These are phyloP conservation scores for Trypanosoma conorhini DNA, from an alignment of 208 protist genomes.

Conservation along the genomic window DNA sequence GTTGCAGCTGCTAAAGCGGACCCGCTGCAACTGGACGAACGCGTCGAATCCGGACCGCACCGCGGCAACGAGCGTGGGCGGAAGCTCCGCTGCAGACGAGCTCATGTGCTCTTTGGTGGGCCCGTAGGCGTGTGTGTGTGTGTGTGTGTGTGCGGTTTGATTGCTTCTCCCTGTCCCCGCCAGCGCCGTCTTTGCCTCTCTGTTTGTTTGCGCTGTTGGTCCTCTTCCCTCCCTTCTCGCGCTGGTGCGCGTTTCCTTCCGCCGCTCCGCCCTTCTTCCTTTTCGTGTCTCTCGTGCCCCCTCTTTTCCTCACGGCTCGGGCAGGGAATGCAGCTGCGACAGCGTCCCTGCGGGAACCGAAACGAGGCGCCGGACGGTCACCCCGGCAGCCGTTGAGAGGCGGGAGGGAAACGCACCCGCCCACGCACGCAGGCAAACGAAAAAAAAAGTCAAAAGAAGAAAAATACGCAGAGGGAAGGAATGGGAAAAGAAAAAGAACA, in stretches of 20 bases:
- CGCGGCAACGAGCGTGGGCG: slow-evolving; percentile 23
- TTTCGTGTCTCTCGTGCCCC: neutral
- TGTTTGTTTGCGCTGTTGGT: neutral
- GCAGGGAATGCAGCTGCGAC: neutral
- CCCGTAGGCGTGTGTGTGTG: neutral
- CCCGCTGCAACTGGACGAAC: slow-evolving; percentile 32
- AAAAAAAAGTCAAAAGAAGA: slow-evolving; percentile 2
- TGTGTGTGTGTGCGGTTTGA: neutral
- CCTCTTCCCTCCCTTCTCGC: neutral
- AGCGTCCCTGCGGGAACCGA: neutral
- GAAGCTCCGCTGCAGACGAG: slow-evolving; percentile 11
- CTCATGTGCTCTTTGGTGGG: neutral
- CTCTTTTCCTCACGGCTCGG: neutral
- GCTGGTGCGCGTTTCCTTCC: too few species aligned
- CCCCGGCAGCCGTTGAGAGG: neutral
- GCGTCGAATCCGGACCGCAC: slow-evolving; percentile 36
- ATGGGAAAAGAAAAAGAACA: neutral
- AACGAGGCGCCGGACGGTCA: neutral
- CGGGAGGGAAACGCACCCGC: neutral
- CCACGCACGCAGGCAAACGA: neutral
- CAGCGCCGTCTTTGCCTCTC: neutral
- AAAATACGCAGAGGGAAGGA: neutral
- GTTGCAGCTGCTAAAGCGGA: slow-evolving; percentile 22
- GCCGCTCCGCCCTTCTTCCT: neutral
- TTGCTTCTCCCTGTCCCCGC: neutral